phyloP scores from a whole-genome alignment of 768 basidiomycete genomes.

The Suillus discolor region DNA sequence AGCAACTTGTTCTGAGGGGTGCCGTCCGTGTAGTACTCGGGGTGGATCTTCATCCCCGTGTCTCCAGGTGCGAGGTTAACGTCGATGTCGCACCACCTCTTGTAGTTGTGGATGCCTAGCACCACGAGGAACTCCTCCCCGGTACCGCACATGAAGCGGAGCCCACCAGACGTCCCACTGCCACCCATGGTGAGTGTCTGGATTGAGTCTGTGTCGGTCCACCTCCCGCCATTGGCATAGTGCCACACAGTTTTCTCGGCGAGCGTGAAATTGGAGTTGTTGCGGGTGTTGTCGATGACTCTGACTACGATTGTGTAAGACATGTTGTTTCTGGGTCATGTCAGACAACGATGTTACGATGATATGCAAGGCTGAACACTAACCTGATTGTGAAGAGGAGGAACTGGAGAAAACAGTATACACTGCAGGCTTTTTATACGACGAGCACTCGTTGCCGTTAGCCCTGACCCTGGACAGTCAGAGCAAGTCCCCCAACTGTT shows the following conservation, averaged over 20 bases:
- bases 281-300: neutral
- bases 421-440: no score
- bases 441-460: no score
- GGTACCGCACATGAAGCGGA: slow-evolving; percentile 35
- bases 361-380: neutral
- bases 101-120: slow-evolving; percentile 42
- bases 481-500: no score
- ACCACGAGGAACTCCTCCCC: slow-evolving; percentile 37
- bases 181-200: slow-evolving; percentile 36
- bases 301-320: neutral
- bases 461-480: no score
- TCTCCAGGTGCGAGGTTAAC: slow-evolving; percentile 28
- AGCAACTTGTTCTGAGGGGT: neutral
- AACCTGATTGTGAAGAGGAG: no score
- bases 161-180: slow-evolving; percentile 43
- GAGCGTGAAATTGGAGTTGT: neutral
- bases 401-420: no score
- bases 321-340: neutral
- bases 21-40: neutral
- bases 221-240: slow-evolving; percentile 25
- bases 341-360: neutral
- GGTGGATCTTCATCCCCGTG: slow-evolving; percentile 29
- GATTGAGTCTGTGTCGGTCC: slow-evolving; percentile 24
- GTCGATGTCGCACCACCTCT: slow-evolving; percentile 42
- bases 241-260: neutral